Evolutionary conservation across 495 filamentous ascomycete species (phyloP), one percentile per base, ranked within the genome.

Genomic region (Hamigera avellanea): DNA sequence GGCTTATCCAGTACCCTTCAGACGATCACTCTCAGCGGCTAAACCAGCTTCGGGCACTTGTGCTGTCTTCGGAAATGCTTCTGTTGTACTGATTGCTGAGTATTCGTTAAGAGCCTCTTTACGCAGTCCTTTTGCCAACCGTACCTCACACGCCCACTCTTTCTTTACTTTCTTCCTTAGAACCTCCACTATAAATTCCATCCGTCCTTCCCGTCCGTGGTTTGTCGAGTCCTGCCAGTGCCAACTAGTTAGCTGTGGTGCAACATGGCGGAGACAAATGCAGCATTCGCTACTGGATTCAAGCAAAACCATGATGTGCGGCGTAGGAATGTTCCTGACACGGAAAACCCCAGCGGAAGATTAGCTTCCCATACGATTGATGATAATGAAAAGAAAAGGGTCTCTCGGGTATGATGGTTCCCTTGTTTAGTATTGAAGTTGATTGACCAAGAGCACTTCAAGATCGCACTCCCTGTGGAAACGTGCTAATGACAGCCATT

Each of bases 311-410:
- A 85, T 37, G 79, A 85, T 49, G 61, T 81, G 40, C 70, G 84
- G 45, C 76, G 80, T 54, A 78, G 88, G 63, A 85, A 83, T 65
- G 73, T 86, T 15, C 67, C 75, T 14, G 67, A 67, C 30, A 34
- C 66, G 14, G 66, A 64, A 32, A 57, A 53, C 32, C 31, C 47
- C 19, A 61, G 65, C 42, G 39, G 50, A 33, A 55, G 54, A 46
- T 39, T 56, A 40, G 46, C 46, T 40, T 41, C 49, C 10, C 41
- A 52, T 33, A 50, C 62, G 13, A 55, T 65, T 28, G 60, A 71
- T 37, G 44, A 69, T 19, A 70, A 80, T 26, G 67, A 77, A 33
- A 80, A 84, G 63, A 87, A 83, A 67, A 70, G 36, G 26, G 72
- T 46, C 27, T 41, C 32, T 8, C 47, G 61, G 53, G 62, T 64